phyloP scores from a whole-genome alignment of 164 flowering plant genomes.

The Tetrastigma voinierianum region DNA sequence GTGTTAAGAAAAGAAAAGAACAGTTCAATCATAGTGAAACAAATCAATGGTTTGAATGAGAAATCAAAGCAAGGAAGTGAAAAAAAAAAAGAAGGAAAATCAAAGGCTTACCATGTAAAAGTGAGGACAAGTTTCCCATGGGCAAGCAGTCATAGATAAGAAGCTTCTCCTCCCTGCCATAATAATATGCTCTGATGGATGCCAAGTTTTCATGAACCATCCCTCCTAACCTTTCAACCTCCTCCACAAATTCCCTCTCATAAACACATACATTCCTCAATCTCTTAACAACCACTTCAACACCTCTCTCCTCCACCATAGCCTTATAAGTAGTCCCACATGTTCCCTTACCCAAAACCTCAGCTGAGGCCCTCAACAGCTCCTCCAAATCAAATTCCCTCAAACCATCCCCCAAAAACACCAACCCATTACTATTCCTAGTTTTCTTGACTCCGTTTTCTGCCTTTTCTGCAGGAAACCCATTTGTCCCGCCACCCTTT shows the following conservation, averaged over 20 bases:
- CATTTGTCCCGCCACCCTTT: neutral
- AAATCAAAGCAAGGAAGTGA: neutral
- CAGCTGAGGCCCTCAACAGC: slow-evolving; percentile 3
- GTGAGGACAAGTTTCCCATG: slow-evolving; percentile 43
- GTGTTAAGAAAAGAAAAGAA: too few relatives aligned
- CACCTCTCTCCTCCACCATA: neutral
- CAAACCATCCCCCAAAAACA: neutral
- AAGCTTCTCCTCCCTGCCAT: slow-evolving; percentile 71
- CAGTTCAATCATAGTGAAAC: neutral
- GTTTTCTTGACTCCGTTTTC: neutral
- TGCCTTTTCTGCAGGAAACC: neutral
- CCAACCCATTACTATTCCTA: neutral
- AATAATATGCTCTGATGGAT: slow-evolving; percentile 66
- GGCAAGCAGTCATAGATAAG: slow-evolving; percentile 48
- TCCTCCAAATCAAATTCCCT: neutral
- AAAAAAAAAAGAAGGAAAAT: neutral
- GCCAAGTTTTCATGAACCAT: slow-evolving; percentile 26
- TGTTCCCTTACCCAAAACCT: slow-evolving; percentile 1
- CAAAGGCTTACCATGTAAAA: slow-evolving; percentile 52
- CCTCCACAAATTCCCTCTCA: slow-evolving; percentile 2
- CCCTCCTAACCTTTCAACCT: neutral
- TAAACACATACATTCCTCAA: neutral
- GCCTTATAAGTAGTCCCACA: slow-evolving; percentile 4
- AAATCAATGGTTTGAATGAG: neutral
- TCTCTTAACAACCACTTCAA: slow-evolving; percentile 1